Evolutionary conservation across 352 stramenopile species (phyloP).

Genomic region (Peronospora farinosa): DNA sequence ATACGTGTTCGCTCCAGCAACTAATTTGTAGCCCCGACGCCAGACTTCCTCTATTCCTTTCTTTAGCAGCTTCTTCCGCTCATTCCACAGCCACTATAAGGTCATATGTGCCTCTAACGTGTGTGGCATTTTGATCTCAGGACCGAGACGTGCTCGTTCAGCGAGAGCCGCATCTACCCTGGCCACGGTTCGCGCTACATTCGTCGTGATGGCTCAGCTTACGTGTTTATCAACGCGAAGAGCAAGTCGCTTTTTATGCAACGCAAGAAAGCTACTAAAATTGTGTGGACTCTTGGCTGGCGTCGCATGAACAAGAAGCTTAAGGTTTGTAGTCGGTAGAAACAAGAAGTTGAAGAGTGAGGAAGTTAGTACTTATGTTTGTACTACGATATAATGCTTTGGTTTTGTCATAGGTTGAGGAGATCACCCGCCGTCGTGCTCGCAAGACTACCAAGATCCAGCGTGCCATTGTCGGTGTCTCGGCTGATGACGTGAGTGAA

Average conservation of each 20-base stretch:
- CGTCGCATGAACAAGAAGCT: conserved; percentile 99
- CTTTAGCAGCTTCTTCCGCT: not conserved
- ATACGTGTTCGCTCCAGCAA: not conserved
- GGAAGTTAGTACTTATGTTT: conserved; percentile 3
- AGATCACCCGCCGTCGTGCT: conserved; percentile 72
- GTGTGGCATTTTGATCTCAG: conserved; percentile 30
- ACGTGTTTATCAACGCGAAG: conserved; percentile 96
- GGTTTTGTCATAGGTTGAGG: conserved; percentile 53
- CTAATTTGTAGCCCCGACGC: too few species aligned
- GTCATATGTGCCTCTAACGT: conserved; percentile 11
- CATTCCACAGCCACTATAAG: not conserved
- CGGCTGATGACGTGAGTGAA: conserved; percentile 87
- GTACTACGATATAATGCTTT: not conserved
- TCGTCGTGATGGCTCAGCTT: conserved; percentile 93
- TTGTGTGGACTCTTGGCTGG: conserved; percentile 97
- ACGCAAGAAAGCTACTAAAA: conserved; percentile 99
- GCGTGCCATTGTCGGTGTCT: conserved; percentile 94
- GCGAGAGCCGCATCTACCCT: conserved; percentile 93
- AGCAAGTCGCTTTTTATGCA: conserved; percentile 97
- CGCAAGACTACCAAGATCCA: conserved; percentile 95
- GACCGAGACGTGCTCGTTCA: conserved; percentile 89
- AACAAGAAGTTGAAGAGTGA: not conserved
- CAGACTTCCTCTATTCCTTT: not conserved
- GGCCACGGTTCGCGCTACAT: conserved; percentile 99
- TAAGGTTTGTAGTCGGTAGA: conserved; percentile 60